phyloP scores from a whole-genome alignment of 1,284 basidiomycete genomes.

The Cystobasidium sp. region DNA sequence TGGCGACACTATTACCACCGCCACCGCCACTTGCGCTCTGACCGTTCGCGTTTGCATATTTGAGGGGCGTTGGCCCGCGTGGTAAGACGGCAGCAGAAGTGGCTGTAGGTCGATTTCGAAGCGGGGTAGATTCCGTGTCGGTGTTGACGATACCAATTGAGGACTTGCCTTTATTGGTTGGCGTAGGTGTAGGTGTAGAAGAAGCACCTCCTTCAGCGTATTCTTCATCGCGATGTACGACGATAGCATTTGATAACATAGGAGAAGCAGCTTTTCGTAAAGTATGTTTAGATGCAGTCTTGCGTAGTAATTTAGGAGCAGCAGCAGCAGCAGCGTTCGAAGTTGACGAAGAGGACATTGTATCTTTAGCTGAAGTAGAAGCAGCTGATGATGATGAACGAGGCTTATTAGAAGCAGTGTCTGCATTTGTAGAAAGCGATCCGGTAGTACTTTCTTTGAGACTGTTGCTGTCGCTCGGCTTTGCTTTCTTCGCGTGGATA shows the following conservation, averaged over 20 bases:
- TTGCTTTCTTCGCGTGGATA: not conserved
- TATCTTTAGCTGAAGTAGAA: slow-evolving; percentile 8
- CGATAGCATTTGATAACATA: slow-evolving; percentile 19
- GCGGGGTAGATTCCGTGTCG: not conserved
- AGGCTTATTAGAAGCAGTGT: not conserved
- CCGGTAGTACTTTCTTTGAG: not conserved
- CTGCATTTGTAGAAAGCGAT: not conserved
- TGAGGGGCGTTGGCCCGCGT: slow-evolving; percentile 19
- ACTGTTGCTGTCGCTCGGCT: not conserved
- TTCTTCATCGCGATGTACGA: not conserved
- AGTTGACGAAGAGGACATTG: not conserved
- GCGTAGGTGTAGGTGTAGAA: not conserved
- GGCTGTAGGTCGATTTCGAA: not conserved
- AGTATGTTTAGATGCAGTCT: slow-evolving; percentile 34
- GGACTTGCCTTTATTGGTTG: not conserved
- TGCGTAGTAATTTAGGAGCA: slow-evolving; percentile 34
- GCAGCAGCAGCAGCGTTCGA: not conserved
- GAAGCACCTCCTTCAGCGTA: not conserved
- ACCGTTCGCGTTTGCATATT: not conserved
- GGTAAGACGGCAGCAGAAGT: not conserved
- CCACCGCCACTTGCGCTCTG: not conserved
- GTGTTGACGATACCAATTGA: not conserved
- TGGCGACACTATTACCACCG: not conserved
- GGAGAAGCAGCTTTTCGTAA: slow-evolving; percentile 41
- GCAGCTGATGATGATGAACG: not conserved